Base-by-base conservation (phyloP, 2,329 filamentous ascomycete genomes). In the Xylariaceae sp. region DNA sequence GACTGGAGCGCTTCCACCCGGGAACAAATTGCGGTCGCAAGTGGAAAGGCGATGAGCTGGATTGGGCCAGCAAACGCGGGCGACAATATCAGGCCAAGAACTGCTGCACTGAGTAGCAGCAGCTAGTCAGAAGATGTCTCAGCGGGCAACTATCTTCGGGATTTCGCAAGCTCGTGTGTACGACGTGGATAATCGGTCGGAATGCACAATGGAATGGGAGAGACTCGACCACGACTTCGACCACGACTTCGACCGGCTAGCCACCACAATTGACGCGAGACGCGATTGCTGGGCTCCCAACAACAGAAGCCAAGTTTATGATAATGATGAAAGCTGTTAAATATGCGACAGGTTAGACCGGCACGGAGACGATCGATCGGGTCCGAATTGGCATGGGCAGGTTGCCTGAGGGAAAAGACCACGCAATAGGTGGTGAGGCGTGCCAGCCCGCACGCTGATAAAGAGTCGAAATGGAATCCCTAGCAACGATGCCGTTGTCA, bases 1-100 rank as follows among this genome's bases (percentile, higher is more conserved):
- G 79, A 81, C 79, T 74, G 79, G 77, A 78, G 74, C 78, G 75
- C 77, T 77, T 77, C 74, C 73, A 72, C 77, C 77, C 73, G 54
- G 55, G 44, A 47, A 50, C 44, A 40, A 37, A 54, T 26, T 50
- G 45, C 45, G 47, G 60, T 60, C 63, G 58, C 65, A 64, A 53
- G 61, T 59, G 55, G 56, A 26, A n/a, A 41, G 47, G 42, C 7
- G 37, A 40, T 44, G 34, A 10, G 18, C 22, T 22, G 40, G 19
- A 51, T 29, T 21, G 10, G 36, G 45, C 29, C 30, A 41, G 19
- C 19, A 16, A 48, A 26, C 26, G 46, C 29, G 21, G 22, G 46
- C 32, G 13, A 18, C 36, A 49, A 46, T 41, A 34, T 19, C 51
- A 51, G 40, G 43, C 40, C 46, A 41, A 34, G 52, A 53, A 51